Conservation (phyloP, 345 rosid genomes). For the Boechera divaricarpa region DNA sequence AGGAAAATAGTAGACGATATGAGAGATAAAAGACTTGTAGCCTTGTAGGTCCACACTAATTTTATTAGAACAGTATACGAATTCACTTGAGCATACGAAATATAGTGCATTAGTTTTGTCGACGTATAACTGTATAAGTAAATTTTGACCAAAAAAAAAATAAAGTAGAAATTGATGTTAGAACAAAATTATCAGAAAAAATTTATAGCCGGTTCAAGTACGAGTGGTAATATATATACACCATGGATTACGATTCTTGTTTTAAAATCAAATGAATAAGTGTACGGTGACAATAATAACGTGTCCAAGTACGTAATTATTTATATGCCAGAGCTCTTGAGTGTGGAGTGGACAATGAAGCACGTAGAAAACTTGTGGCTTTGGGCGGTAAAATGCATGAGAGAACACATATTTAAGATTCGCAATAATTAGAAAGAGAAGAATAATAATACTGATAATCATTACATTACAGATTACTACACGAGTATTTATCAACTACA, state of each 20-base stretch:
- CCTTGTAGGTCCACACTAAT: background rate
- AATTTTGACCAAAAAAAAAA: background rate
- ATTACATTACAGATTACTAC: background rate
- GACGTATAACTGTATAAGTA: background rate
- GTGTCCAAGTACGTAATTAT: slow-evolving; percentile 1
- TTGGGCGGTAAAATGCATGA: background rate
- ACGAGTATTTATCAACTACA: background rate
- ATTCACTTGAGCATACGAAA: background rate
- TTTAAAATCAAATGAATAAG: background rate
- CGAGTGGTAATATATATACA: background rate
- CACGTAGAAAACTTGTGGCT: background rate
- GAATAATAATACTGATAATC: slow-evolving; percentile 5
- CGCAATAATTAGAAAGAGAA: slow-evolving; percentile 17
- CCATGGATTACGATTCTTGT: background rate
- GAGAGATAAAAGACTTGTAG: background rate
- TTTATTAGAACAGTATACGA: background rate
- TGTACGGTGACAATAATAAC: slow-evolving; percentile 2
- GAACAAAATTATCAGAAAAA: background rate
- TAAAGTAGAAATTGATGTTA: background rate
- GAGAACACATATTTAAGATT: slow-evolving; percentile 13
- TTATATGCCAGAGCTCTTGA: slow-evolving; percentile 13
- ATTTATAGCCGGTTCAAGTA: background rate
- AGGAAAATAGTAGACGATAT: background rate
- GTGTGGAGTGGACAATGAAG: slow-evolving; percentile 13
- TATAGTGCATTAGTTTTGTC: background rate